Evolutionary conservation across 2,329 filamentous ascomycete genomes (phyloP), one percentile per base, ranked within the genome.

Genomic region (Claviceps capensis): DNA sequence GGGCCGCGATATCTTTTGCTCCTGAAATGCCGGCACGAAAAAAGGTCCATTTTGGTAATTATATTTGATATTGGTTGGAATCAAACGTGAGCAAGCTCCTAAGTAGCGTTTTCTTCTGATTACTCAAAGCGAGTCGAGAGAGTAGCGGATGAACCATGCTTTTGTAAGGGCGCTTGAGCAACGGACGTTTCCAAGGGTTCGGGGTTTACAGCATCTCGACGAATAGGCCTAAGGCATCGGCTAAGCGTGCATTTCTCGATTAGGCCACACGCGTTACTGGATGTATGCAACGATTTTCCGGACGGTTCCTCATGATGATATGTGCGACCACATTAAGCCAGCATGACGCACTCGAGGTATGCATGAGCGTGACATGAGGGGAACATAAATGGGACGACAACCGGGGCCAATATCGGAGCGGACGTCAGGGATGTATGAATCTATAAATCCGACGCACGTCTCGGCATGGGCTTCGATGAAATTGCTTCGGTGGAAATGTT

Each of bases 11-110:
- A n/a, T n/a, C 48, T 16, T 26, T 52, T 48, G 17, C 14, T 19
- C 23, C 48, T 41, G 36, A 19, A 34, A 16, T 23, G 26, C 23
- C 50, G 52, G 38, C 53, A 52, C 41, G 50, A 50, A 4, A 41
- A 16, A 4, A 45, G n/a, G 3, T 44, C 23, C 53, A 54, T 54
- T 42, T 30, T 38, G 17, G 34, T 45, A 41, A 53, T 11, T 6
- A 14, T 16, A 22, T 43, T 16, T 17, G 16, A 16, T 2, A 9
- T 19, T 11, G 19, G 26, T 16, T 36, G 13, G 13, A n/a, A 16
- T 26, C 7, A 17, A 47, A 40, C 13, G 14, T 19, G 19, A 13
- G 22, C 5, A 16, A 36, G 43, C 23, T 40, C 6, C 22, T 17
- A 8, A 11, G 17, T 19, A n/a, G 16, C 11, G n/a, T 23, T 6